Conservation (phyloP, 2,329 filamentous ascomycete genomes). For the Trichoderma pleuroti region DNA sequence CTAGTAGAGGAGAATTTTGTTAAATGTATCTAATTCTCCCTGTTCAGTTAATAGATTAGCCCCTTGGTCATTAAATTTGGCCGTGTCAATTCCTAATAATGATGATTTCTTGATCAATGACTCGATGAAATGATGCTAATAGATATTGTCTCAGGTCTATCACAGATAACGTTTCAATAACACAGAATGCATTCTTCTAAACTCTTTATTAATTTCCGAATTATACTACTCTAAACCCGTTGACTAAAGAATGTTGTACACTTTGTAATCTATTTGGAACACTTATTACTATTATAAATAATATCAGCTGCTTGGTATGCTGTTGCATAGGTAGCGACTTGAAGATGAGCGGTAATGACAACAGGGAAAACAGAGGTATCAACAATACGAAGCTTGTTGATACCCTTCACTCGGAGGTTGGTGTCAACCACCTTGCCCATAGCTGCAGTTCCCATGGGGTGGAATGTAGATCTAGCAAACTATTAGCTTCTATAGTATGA, state of each 20-base stretch:
- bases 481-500: neutral
- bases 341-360: conserved; percentile 39
- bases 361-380: conserved; percentile 39
- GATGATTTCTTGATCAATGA: neutral
- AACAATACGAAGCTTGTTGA: conserved; percentile 36
- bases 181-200: neutral
- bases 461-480: conserved; percentile 25
- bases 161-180: neutral
- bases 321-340: conserved; percentile 51
- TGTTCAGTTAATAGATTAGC: neutral
- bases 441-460: conserved; percentile 30
- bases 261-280: neutral
- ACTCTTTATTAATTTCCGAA: neutral
- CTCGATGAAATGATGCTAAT: neutral
- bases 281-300: conserved; percentile 31
- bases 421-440: conserved; percentile 45
- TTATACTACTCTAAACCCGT: neutral
- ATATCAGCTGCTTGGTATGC: conserved; percentile 58
- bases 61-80: neutral
- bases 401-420: conserved; percentile 36
- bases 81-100: neutral
- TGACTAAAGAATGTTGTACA: neutral
- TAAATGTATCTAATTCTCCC: neutral
- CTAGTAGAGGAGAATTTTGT: neutral
- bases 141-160: neutral